Evolutionary conservation across 768 basidiomycete genomes (phyloP).

Genomic region (Multifurca ochricompacta): DNA sequence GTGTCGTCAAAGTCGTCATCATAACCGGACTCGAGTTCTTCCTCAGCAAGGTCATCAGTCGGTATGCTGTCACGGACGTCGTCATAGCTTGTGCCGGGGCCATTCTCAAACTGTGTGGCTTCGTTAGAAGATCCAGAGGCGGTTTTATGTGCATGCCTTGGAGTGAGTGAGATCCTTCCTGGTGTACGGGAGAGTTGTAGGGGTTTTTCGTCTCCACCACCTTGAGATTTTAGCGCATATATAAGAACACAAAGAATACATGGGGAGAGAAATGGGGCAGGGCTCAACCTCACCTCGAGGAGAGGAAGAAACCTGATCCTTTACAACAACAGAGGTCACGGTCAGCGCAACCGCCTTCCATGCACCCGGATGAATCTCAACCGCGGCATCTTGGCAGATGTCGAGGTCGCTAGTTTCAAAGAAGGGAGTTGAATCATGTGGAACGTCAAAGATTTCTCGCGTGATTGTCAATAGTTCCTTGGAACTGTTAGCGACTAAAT

Average conservation of each 20-base stretch:
- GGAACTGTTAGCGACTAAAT: not conserved
- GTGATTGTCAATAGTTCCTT: conserved; percentile 8
- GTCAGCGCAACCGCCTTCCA: conserved; percentile 13
- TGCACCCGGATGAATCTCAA: conserved; percentile 10
- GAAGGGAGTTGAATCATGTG: not conserved
- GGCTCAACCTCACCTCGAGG: not conserved
- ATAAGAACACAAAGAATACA: not conserved
- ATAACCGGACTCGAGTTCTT: conserved; percentile 5
- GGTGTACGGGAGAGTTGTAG: not conserved
- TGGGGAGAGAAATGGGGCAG: not conserved
- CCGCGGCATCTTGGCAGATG: conserved; percentile 9
- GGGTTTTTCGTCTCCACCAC: not conserved
- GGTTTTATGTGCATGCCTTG: not conserved
- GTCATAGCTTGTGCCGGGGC: conserved; percentile 7
- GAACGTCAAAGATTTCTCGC: not conserved
- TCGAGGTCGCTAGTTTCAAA: conserved; percentile 16
- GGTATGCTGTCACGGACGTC: conserved; percentile 6
- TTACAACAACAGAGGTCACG: conserved; percentile 4
- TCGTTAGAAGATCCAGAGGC: not conserved
- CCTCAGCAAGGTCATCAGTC: conserved; percentile 7
- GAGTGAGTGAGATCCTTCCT: not conserved
- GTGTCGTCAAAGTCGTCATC: conserved; percentile 7
- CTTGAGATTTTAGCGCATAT: not conserved
- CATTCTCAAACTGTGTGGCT: not conserved
- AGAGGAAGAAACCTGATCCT: not conserved